Evolutionary conservation across 2,329 filamentous ascomycete species (phyloP).

Genomic region (Paradendryphiella salina): DNA sequence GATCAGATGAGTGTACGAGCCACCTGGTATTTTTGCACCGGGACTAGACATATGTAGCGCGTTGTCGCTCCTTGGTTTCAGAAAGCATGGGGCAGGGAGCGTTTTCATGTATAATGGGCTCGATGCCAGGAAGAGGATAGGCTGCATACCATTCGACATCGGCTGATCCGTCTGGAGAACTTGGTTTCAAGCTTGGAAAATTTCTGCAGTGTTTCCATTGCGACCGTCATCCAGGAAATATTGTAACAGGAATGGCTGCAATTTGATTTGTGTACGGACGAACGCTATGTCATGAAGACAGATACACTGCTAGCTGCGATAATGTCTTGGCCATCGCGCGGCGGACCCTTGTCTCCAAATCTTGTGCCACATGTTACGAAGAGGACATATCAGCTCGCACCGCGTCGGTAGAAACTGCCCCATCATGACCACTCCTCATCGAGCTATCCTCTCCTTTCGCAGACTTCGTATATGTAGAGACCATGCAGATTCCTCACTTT

Average conservation of each 20-base stretch:
- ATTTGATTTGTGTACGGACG: conserved; percentile 1
- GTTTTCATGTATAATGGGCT: too few species aligned
- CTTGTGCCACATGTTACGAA: conserved; percentile 1
- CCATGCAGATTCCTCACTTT: not conserved
- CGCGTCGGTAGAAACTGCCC: not conserved
- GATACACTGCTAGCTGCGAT: not conserved
- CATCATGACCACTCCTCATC: not conserved
- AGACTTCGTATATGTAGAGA: not conserved
- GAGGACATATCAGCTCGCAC: not conserved
- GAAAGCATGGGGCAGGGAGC: too few species aligned
- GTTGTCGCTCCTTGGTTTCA: too few species aligned
- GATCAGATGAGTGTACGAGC: too few species aligned
- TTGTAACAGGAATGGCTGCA: not conserved
- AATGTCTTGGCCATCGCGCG: not conserved
- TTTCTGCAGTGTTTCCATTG: too few species aligned
- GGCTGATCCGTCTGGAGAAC: too few species aligned
- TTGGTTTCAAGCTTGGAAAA: too few species aligned
- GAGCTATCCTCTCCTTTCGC: not conserved
- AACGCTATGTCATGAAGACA: conserved; percentile 1
- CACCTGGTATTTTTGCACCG: too few species aligned
- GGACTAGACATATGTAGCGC: too few species aligned
- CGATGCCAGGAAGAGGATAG: too few species aligned
- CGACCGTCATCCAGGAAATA: too few species aligned
- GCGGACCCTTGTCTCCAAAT: not conserved
- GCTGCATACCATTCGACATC: too few species aligned